A percentile compares a stretch with the other conserved stretches of the same genome.
These are phyloP conservation scores for Bryoerythrophyllum caledonicum DNA, from an alignment of 225 moss, liverwort and hornwort genomes.

Conservation along the genomic window DNA sequence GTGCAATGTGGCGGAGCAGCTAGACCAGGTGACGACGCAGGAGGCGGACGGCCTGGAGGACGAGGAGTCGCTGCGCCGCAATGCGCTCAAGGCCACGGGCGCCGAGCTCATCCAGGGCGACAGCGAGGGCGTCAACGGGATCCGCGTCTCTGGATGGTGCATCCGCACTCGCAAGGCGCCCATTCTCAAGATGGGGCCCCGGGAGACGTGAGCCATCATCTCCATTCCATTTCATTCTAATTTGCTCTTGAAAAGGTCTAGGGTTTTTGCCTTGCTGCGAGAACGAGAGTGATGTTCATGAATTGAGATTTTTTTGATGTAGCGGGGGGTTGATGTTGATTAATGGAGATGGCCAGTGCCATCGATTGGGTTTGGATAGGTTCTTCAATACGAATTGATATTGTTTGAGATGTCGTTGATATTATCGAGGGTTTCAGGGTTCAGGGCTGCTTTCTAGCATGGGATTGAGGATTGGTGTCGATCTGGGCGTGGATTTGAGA, in stretches of 20 bases:
- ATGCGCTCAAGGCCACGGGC: slow-evolving; percentile 29
- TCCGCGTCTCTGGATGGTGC: slow-evolving; percentile 44
- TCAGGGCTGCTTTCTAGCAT: no score
- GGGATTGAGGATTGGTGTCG: no score
- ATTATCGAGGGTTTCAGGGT: no score
- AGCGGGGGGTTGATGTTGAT: no score
- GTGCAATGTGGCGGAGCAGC: slow-evolving; percentile 17
- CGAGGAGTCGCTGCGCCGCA: slow-evolving; percentile 28
- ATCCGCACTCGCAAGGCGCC: slow-evolving; percentile 38
- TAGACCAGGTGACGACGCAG: not conserved
- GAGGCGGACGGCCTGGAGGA: slow-evolving; percentile 28
- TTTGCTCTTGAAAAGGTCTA: not conserved
- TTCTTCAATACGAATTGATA: no score
- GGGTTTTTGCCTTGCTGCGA: not conserved
- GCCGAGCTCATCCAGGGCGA: slow-evolving; percentile 34
- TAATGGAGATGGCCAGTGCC: no score
- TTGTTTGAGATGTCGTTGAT: no score
- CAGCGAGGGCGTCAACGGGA: slow-evolving; percentile 23
- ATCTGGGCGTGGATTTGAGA: no score
- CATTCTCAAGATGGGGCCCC: slow-evolving; percentile 45
- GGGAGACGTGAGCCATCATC: slow-evolving; percentile 27
- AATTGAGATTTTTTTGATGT: no score
- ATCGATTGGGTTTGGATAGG: no score
- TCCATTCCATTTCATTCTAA: no score
- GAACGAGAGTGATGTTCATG: not conserved